phyloP scores from a whole-genome alignment of 1,284 basidiomycete genomes.

The Naganishia cerealis region DNA sequence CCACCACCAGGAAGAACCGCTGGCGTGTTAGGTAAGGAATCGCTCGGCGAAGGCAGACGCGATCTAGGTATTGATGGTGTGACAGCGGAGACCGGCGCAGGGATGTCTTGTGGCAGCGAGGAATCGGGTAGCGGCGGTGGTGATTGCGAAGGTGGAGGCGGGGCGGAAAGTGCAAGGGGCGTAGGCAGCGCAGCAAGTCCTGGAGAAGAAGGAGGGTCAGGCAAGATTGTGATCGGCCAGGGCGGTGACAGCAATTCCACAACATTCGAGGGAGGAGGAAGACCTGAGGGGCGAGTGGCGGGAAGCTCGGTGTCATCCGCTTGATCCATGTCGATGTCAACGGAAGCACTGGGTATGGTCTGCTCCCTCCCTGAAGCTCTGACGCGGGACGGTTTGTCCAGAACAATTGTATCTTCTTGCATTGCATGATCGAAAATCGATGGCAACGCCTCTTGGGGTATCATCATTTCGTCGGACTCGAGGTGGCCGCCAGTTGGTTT shows the following conservation, averaged over 20 bases:
- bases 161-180: neutral
- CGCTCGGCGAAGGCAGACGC: slow-evolving; percentile 1
- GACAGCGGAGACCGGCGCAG: neutral
- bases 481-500: neutral
- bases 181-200: neutral
- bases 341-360: neutral
- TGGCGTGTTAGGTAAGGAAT: slow-evolving; percentile 10
- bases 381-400: neutral
- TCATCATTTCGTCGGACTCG: neutral
- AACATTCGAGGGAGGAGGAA: neutral
- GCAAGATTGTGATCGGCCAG: neutral
- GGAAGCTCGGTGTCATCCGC: neutral
- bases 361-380: neutral
- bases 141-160: slow-evolving; percentile 4
- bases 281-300: neutral
- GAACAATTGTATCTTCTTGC: neutral
- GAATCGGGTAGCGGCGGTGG: slow-evolving; percentile 12
- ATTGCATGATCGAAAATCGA: neutral
- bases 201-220: neutral
- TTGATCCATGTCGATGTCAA: neutral
- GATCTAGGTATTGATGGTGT: neutral
- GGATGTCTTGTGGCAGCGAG: neutral
- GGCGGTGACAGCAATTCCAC: neutral
- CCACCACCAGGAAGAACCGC: slow-evolving; percentile 15
- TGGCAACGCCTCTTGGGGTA: neutral